Conservation (phyloP, 139 green algal species). For the Deuterostichococcus epilithicus region DNA sequence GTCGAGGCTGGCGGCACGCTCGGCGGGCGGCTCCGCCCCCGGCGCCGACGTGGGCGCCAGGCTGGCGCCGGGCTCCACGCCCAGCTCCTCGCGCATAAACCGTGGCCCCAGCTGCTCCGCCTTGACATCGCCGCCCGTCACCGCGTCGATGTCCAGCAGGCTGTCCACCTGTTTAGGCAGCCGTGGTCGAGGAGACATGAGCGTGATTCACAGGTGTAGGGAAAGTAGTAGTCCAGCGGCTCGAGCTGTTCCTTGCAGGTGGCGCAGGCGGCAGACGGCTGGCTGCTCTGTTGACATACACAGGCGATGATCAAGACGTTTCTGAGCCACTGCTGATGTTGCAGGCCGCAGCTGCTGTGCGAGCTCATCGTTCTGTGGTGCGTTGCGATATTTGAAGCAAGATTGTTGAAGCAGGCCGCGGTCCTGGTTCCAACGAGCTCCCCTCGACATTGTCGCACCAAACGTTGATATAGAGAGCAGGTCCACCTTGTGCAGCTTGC, state of each 20-base stretch:
- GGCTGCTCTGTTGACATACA: not conserved
- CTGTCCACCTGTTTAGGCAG: conserved; percentile 40
- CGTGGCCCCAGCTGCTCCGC: conserved; percentile 50
- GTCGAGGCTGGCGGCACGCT: not conserved
- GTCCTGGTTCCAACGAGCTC: too few relatives aligned
- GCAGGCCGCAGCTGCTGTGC: too few relatives aligned
- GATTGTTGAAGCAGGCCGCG: not conserved
- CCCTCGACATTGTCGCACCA: not conserved
- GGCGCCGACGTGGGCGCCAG: not conserved
- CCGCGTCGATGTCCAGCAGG: conserved; percentile 46
- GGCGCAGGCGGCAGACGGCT: too few relatives aligned
- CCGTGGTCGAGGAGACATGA: not conserved
- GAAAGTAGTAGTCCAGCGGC: not conserved
- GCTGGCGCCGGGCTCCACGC: not conserved
- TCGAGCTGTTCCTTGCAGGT: not conserved
- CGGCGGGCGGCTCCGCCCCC: too few relatives aligned
- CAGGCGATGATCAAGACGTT: not conserved
- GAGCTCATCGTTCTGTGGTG: not conserved
- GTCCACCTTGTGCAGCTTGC: conserved; percentile 62
- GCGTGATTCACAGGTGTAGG: not conserved
- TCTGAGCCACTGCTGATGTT: too few relatives aligned
- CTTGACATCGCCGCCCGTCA: conserved; percentile 57
- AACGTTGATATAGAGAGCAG: not conserved
- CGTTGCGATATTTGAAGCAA: not conserved
- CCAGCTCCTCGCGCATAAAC: conserved; percentile 28